Evolutionary conservation across 345 rosid genomes (phyloP).

Genomic region (Laguncularia racemosa): DNA sequence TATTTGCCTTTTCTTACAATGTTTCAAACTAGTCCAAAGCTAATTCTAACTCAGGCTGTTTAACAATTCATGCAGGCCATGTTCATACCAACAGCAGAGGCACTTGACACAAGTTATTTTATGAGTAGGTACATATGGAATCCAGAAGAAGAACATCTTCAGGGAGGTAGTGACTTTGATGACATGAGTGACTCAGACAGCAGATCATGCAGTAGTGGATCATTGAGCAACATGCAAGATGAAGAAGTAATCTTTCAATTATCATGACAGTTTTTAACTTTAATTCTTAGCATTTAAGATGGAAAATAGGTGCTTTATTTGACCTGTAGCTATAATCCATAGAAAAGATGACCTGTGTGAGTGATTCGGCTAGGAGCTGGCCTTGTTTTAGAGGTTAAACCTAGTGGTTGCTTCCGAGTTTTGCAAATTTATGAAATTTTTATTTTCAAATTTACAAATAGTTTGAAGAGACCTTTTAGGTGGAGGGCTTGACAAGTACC

Average conservation of each 20-base stretch:
- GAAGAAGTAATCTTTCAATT: conserved; percentile 49
- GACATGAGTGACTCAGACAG: conserved; percentile 61
- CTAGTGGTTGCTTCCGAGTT: background rate
- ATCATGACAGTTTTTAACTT: background rate
- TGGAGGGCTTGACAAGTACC: no score
- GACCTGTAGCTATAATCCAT: no score
- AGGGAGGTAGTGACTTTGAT: conserved; percentile 81
- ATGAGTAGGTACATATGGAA: conserved; percentile 92
- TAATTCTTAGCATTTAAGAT: conserved; percentile 1
- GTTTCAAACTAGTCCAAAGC: no score
- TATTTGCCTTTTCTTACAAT: background rate
- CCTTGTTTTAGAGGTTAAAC: background rate
- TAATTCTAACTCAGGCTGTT: no score
- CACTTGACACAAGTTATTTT: conserved; percentile 84
- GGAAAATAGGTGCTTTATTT: no score
- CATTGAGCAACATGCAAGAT: conserved; percentile 57
- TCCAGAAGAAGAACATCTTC: conserved; percentile 70
- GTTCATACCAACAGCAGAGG: conserved; percentile 87
- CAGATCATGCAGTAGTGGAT: conserved; percentile 53
- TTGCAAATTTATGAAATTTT: background rate
- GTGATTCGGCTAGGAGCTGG: no score
- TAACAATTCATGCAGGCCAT: conserved; percentile 46
- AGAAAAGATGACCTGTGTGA: no score
- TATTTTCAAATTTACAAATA: no score
- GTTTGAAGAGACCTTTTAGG: no score